Evolutionary conservation across 179 eudicot genomes (phyloP).

Genomic region (Carnegiea gigantea): DNA sequence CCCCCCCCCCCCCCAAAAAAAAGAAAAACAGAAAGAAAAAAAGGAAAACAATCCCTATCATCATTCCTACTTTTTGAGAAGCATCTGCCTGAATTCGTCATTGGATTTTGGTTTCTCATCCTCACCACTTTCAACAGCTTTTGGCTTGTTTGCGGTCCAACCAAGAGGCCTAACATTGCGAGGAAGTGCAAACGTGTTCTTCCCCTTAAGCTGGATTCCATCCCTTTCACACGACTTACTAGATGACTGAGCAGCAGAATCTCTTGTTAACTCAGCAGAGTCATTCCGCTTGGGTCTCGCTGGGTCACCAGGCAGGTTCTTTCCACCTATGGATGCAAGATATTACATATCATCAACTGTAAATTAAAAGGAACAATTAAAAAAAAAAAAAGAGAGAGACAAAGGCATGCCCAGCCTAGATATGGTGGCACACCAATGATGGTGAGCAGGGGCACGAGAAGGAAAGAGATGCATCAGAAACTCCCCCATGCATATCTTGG

Average conservation of each 20-base stretch:
- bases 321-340: constrained; percentile 24
- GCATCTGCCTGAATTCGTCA: constrained; percentile 81
- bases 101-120: constrained; percentile 82
- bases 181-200: constrained; percentile 85
- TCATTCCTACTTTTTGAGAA: constrained; percentile 41
- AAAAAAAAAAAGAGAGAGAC: neutral
- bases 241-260: constrained; percentile 24
- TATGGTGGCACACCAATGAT: too few species aligned
- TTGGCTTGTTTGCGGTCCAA: constrained; percentile 38
- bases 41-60: too few species aligned
- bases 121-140: constrained; percentile 39
- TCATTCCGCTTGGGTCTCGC: constrained; percentile 14
- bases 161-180: constrained; percentile 64
- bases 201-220: constrained; percentile 58
- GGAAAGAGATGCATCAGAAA: neutral
- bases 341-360: neutral
- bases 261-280: constrained; percentile 29
- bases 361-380: neutral
- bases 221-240: constrained; percentile 16
- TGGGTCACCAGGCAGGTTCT: constrained; percentile 15
- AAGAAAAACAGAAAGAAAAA: too few species aligned
- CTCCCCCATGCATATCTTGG: neutral
- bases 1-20: too few species aligned
- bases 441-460: too few species aligned
- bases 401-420: neutral